Evolutionary conservation across 495 filamentous ascomycete genomes (phyloP).

Genomic region (Thermothielavioides terrestris): DNA sequence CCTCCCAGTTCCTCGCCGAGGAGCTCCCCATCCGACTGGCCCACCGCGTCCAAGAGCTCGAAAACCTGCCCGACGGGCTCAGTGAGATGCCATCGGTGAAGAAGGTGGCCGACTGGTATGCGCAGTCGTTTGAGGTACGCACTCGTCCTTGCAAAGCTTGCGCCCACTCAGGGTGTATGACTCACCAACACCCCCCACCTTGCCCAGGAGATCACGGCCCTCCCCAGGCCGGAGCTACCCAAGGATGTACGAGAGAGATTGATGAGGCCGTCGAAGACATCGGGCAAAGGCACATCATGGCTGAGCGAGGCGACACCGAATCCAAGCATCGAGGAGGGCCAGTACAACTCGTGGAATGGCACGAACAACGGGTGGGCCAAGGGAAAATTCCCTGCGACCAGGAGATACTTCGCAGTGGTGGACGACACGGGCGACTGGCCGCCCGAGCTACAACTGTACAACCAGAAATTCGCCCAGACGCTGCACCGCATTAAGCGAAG

Average conservation of each 20-base stretch:
- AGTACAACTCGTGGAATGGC: constrained; percentile 65
- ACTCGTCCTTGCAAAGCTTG: constrained; percentile 4
- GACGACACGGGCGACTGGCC: constrained; percentile 89
- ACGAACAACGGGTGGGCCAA: constrained; percentile 44
- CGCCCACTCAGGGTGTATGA: constrained; percentile 13
- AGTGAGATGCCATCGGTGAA: constrained; percentile 97
- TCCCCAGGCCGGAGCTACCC: constrained; percentile 66
- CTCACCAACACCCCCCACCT: constrained; percentile 11
- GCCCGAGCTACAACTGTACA: constrained; percentile 89
- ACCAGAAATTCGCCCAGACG: constrained; percentile 75
- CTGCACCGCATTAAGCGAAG: constrained; percentile 88
- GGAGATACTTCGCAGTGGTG: constrained; percentile 85
- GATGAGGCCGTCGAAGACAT: constrained; percentile 58
- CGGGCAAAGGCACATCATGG: constrained; percentile 51
- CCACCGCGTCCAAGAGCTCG: constrained; percentile 89
- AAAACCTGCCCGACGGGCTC: constrained; percentile 88
- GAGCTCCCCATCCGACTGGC: constrained; percentile 95
- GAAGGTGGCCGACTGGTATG: constrained; percentile 95
- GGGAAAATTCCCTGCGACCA: constrained; percentile 40
- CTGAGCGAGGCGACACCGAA: constrained; percentile 79
- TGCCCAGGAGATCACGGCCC: constrained; percentile 74
- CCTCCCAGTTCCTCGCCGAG: constrained; percentile 96
- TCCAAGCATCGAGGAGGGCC: constrained; percentile 77
- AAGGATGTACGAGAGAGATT: constrained; percentile 72
- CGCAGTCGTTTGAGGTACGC: constrained; percentile 94